Evolutionary conservation across 192 early-diverging fungal genomes (phyloP).

Genomic region (Rhizoclosmatium globosum): DNA sequence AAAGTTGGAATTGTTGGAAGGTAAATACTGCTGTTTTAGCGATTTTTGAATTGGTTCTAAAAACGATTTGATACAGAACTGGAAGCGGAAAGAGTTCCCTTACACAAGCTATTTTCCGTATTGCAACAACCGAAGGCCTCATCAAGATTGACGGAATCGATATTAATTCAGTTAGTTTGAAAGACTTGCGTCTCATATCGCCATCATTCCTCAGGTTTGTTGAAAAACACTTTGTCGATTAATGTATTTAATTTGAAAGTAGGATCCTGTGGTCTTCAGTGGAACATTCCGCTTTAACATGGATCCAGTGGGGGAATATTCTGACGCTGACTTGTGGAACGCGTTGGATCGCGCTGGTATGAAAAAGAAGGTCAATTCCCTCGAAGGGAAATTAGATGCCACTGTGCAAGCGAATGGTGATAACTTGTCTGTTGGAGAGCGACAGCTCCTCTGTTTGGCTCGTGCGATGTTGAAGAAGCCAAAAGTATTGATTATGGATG

Average conservation of each 20-base stretch:
- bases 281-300: slow-evolving; percentile 32
- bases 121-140: slow-evolving; percentile 44
- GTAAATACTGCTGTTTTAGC: neutral
- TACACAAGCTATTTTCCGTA: slow-evolving; percentile 64
- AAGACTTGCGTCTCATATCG: neutral
- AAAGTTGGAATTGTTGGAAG: slow-evolving; percentile 58
- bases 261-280: slow-evolving; percentile 69
- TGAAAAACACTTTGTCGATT: slow-evolving; percentile 54
- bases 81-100: slow-evolving; percentile 57
- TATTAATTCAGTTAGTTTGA: neutral
- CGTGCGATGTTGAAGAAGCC: slow-evolving; percentile 56
- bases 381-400: slow-evolving; percentile 45
- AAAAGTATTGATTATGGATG: slow-evolving; percentile 18
- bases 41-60: neutral
- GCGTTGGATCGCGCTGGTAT: slow-evolving; percentile 60
- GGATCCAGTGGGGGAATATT: neutral
- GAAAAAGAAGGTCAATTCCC: slow-evolving; percentile 28
- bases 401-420: slow-evolving; percentile 71
- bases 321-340: slow-evolving; percentile 69
- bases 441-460: slow-evolving; percentile 62
- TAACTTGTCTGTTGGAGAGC: slow-evolving; percentile 49
- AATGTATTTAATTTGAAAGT: slow-evolving; percentile 65
- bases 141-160: slow-evolving; percentile 71
- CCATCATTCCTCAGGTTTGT: slow-evolving; percentile 3
- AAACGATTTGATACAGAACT: slow-evolving; percentile 38